Conservation (phyloP, 2,329 filamentous ascomycete genomes). For the Talaromyces albobiverticillius region DNA sequence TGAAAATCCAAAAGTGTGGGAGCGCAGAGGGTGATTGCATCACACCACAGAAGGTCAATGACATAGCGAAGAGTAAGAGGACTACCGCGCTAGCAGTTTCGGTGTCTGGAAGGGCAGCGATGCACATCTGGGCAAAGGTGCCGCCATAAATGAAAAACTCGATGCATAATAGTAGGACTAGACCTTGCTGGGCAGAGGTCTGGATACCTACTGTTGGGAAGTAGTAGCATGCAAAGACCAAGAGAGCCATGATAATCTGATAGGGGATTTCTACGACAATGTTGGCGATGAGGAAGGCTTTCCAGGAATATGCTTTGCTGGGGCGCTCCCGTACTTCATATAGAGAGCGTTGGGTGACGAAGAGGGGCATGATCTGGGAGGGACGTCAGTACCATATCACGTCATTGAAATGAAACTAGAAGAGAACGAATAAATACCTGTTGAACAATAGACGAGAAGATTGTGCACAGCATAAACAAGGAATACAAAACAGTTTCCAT, state of each 20-base stretch:
- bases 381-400: no score
- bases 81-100: slow-evolving; percentile 66
- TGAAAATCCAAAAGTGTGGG: slow-evolving; percentile 74
- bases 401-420: no score
- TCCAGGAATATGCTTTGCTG: slow-evolving; percentile 72
- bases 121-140: slow-evolving; percentile 71
- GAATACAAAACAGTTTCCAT: slow-evolving; percentile 88
- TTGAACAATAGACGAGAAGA: slow-evolving; percentile 68
- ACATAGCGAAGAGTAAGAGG: slow-evolving; percentile 58
- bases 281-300: slow-evolving; percentile 68
- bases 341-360: slow-evolving; percentile 56
- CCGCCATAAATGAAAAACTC: slow-evolving; percentile 71
- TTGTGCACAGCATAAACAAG: slow-evolving; percentile 80
- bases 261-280: slow-evolving; percentile 70
- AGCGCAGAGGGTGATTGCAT: slow-evolving; percentile 57
- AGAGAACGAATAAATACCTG: no score
- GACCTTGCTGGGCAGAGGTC: slow-evolving; percentile 43
- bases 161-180: slow-evolving; percentile 59
- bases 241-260: slow-evolving; percentile 58
- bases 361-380: slow-evolving; percentile 60
- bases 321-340: slow-evolving; percentile 62
- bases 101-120: slow-evolving; percentile 66
- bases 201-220: slow-evolving; percentile 64
- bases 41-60: slow-evolving; percentile 62
- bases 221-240: slow-evolving; percentile 67